phyloP scores from a whole-genome alignment of 2,329 filamentous ascomycete genomes.

The Penicillium fuscoglaucum region DNA sequence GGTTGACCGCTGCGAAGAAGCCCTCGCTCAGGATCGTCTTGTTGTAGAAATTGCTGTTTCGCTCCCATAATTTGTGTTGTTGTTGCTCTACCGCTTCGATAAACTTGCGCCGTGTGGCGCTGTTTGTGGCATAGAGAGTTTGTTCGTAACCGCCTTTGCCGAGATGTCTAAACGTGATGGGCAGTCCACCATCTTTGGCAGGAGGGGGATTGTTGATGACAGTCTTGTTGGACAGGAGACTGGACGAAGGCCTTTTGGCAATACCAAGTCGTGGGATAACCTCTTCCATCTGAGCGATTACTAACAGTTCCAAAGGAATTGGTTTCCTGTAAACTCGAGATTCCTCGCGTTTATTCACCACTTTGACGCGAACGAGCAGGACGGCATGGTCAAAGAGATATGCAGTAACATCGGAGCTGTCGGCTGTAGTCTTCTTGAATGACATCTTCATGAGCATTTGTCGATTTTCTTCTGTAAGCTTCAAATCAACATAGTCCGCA shows the following conservation, averaged over 20 bases:
- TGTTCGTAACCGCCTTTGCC: conserved; percentile 94
- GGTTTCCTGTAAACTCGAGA: conserved; percentile 93
- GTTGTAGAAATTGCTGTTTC: conserved; percentile 67
- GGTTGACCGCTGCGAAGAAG: conserved; percentile 85
- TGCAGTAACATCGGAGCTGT: conserved; percentile 85
- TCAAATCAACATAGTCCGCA: conserved; percentile 88
- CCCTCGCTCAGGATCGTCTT: conserved; percentile 73
- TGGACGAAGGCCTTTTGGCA: conserved; percentile 83
- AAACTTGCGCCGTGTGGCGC: conserved; percentile 89
- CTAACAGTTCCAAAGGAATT: conserved; percentile 87
- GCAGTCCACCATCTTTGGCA: conserved; percentile 71
- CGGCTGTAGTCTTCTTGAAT: conserved; percentile 88
- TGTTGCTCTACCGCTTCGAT: conserved; percentile 92
- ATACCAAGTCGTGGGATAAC: conserved; percentile 79
- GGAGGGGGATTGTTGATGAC: conserved; percentile 50
- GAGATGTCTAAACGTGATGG: conserved; percentile 93
- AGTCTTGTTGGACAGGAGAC: conserved; percentile 67
- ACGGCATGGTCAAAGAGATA: conserved; percentile 97
- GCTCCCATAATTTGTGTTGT: conserved; percentile 78
- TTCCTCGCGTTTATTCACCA: conserved; percentile 89
- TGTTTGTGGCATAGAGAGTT: conserved; percentile 82
- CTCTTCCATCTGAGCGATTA: conserved; percentile 97
- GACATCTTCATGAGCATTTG: conserved; percentile 92
- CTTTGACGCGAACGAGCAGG: conserved; percentile 85
- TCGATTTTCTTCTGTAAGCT: conserved; percentile 88